Conservation (phyloP, 495 filamentous ascomycete species). For the Annulohypoxylon moriforme region DNA sequence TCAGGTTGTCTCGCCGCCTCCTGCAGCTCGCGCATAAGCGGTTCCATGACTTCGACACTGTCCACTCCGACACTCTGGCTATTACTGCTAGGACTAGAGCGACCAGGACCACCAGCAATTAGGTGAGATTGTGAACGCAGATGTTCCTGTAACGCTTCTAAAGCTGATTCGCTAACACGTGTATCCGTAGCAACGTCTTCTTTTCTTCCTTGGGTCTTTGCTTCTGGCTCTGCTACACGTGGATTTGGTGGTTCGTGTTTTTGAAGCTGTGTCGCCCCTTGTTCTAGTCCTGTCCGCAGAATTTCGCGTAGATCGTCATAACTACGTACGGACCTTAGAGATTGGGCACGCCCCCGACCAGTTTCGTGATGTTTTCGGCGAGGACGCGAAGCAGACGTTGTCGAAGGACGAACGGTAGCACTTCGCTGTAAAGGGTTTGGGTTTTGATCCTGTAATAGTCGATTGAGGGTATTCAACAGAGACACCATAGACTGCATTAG, state of each 20-base stretch:
- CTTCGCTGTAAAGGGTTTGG: constrained; percentile 25
- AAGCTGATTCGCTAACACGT: not conserved
- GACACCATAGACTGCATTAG: constrained; percentile 48
- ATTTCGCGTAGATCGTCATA: constrained; percentile 7
- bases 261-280: not conserved
- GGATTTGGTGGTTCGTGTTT: constrained; percentile 4
- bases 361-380: not conserved
- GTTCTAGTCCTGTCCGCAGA: not conserved
- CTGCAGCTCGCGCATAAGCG: constrained; percentile 40
- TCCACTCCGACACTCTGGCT: constrained; percentile 1
- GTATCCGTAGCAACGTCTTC: not conserved
- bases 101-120: not conserved
- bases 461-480: constrained; percentile 49
- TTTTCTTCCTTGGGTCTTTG: not conserved
- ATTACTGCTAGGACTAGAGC: constrained; percentile 10
- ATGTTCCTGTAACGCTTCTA: constrained; percentile 22
- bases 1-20: constrained; percentile 13
- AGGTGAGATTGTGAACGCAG: constrained; percentile 8
- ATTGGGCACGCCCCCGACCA: constrained; percentile 3
- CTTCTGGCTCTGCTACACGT: not conserved
- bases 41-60: constrained; percentile 34
- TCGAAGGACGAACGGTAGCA: not conserved
- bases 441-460: constrained; percentile 35
- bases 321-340: constrained; percentile 18
- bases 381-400: not conserved